Evolutionary conservation across 2,329 filamentous ascomycete genomes (phyloP), one percentile per base, ranked within the genome.

Genomic region (Pestalotiopsis sp.): DNA sequence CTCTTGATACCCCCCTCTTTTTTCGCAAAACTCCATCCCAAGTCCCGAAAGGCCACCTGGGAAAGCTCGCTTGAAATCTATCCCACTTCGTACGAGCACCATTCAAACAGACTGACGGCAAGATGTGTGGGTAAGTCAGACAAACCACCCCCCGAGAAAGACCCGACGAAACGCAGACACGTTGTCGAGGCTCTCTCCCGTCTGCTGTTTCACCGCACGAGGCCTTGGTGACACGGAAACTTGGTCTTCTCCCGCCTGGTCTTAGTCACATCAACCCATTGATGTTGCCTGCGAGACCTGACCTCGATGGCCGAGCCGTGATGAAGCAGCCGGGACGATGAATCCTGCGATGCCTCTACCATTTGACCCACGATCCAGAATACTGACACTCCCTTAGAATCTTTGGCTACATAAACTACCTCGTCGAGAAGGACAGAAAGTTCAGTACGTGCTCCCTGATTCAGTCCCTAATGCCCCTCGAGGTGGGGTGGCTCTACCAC

Each of bases 401-500:
- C 84, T 97, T 98, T 86, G 95, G 95, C 78, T 98, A 98, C 89
- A 93, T 98, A 87, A 98, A 98, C 87, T 98, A 98, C 85, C 87
- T 98, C 82, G 94, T 98, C 81, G 96, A 98, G 89, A 98, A 97
- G 90, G 95, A 98, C 86, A 91, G 96, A 82, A 95, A 93, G 84
- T 97, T 92, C 85, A 97, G 57, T 59, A 59, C 57, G 57, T 59
- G 12, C 9, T 36, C 25, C 45, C 45, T 17, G 20, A n/a, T 52
- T 52, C 45, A 17, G 14, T 52, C 45, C 27, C 23, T 12, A 27
- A 13, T 27, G 12, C 27, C 57, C 27, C 23, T 59, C 12, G 27
- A n/a, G 57, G 27, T 58, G 57, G 23, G 23, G 57, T 36, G 57
- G 9, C 23, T 36, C 17, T 36, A 27, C 23, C 23, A 17, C 57